phyloP scores from a whole-genome alignment of 1,284 basidiomycete species.

The Schizophyllum amplum region DNA sequence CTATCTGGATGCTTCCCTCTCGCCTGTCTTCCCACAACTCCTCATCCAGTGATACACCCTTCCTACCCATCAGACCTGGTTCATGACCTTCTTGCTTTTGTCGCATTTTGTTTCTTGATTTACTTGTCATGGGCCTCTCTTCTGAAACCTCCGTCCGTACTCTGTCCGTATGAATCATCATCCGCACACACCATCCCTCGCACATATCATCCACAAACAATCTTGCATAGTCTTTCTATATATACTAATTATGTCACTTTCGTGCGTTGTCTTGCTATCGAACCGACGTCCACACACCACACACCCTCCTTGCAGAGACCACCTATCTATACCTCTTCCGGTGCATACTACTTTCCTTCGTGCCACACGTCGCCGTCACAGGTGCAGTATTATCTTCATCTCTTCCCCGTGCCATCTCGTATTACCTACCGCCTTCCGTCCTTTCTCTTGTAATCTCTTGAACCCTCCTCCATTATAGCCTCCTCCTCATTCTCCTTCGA shows the following conservation, averaged over 20 bases:
- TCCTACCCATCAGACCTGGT: not conserved
- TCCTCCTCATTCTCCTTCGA: not conserved
- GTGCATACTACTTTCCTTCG: not conserved
- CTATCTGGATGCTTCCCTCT: not conserved
- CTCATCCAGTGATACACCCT: not conserved
- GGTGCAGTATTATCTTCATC: not conserved
- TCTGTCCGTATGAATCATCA: not conserved
- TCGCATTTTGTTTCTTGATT: not conserved
- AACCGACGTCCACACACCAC: too few relatives aligned
- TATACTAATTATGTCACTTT: too few relatives aligned
- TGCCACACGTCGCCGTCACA: not conserved
- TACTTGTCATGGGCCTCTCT: not conserved
- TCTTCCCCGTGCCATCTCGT: not conserved
- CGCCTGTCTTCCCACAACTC: not conserved
- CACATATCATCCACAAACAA: not conserved
- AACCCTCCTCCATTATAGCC: not conserved
- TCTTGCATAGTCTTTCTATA: too few relatives aligned
- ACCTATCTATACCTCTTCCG: not conserved
- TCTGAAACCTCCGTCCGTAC: not conserved
- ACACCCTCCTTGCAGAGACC: not conserved
- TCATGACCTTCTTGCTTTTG: not conserved
- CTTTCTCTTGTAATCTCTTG: not conserved
- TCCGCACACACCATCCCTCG: not conserved
- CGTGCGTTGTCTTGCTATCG: not conserved
- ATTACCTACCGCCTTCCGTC: not conserved